Percentiles rank a stretch among this genome's conserved stretches.
These are phyloP conservation scores for Naganishia vishniacii DNA, from an alignment of 768 basidiomycete species.

Conservation along the genomic window DNA sequence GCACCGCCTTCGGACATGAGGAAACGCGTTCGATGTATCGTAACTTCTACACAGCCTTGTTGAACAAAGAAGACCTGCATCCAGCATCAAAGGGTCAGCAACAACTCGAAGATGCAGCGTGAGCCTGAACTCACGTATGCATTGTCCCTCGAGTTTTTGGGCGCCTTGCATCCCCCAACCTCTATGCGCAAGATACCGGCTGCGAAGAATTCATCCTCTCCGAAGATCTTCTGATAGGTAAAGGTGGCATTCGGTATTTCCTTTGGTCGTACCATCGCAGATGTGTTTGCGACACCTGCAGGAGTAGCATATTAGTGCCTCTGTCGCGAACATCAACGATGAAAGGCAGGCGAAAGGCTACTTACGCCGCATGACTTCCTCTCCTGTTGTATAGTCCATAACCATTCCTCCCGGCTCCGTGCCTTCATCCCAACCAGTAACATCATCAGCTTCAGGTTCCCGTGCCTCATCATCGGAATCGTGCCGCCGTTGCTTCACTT, in stretches of 20 bases:
- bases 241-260: constrained; percentile 63
- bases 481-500: not conserved
- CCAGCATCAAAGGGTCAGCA: not conserved
- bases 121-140: constrained; percentile 64
- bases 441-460: constrained; percentile 32
- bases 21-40: constrained; percentile 71
- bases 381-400: constrained; percentile 59
- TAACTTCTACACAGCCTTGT: constrained; percentile 80
- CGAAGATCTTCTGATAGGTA: constrained; percentile 84
- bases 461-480: constrained; percentile 22
- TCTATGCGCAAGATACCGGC: constrained; percentile 82
- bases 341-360: not conserved
- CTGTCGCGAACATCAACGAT: not conserved
- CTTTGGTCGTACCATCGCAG: constrained; percentile 61
- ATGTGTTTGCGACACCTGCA: constrained; percentile 73
- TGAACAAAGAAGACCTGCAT: constrained; percentile 69
- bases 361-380: constrained; percentile 32
- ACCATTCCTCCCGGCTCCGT: constrained; percentile 66
- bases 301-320: not conserved
- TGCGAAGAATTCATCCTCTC: constrained; percentile 84
- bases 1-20: constrained; percentile 74
- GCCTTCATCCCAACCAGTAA: constrained; percentile 78
- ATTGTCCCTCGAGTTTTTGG: constrained; percentile 86
- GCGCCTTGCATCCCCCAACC: constrained; percentile 70
- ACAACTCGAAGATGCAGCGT: not conserved